A percentile compares a stretch with the other conserved stretches of the same genome.
phyloP scores from a whole-genome alignment of 2,329 filamentous ascomycete genomes.

The Tolypocladium amazonense region DNA sequence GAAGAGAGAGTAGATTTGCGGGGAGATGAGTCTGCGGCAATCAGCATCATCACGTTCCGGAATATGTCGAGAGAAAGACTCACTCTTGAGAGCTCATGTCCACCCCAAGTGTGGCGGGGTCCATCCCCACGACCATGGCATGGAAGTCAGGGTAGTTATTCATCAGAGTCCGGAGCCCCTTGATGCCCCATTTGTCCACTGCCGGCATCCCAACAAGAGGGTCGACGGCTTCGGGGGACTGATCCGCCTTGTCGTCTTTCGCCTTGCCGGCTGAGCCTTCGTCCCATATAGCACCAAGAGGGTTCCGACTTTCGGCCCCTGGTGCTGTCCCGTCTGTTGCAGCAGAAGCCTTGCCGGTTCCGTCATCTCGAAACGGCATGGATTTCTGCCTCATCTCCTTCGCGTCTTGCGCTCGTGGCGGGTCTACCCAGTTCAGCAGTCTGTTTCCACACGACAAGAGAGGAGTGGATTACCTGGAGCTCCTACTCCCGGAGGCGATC shows the following conservation, averaged over 20 bases:
- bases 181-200: slow-evolving; percentile 54
- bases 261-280: slow-evolving; percentile 27
- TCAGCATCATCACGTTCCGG: slow-evolving; percentile 6
- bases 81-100: slow-evolving; percentile 49
- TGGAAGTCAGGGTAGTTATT: slow-evolving; percentile 54
- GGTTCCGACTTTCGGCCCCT: slow-evolving; percentile 25
- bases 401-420: slow-evolving; percentile 31
- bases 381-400: slow-evolving; percentile 36
- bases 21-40: slow-evolving; percentile 38
- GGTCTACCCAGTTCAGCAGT: slow-evolving; percentile 15
- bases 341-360: slow-evolving; percentile 20
- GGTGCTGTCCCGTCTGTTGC: slow-evolving; percentile 21
- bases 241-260: slow-evolving; percentile 31
- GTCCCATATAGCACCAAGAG: slow-evolving; percentile 36
- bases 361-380: slow-evolving; percentile 32
- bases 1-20: slow-evolving; percentile 50
- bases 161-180: slow-evolving; percentile 53
- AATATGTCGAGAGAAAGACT: slow-evolving; percentile 14
- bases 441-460: background rate
- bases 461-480: slow-evolving; percentile 9
- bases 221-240: slow-evolving; percentile 37
- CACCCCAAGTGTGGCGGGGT: slow-evolving; percentile 45
- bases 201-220: slow-evolving; percentile 51
- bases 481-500: slow-evolving; percentile 35
- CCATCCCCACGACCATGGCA: slow-evolving; percentile 48